Base-by-base conservation (phyloP, 1,139 yeast genomes). In the Blastobotrys indianensis region DNA sequence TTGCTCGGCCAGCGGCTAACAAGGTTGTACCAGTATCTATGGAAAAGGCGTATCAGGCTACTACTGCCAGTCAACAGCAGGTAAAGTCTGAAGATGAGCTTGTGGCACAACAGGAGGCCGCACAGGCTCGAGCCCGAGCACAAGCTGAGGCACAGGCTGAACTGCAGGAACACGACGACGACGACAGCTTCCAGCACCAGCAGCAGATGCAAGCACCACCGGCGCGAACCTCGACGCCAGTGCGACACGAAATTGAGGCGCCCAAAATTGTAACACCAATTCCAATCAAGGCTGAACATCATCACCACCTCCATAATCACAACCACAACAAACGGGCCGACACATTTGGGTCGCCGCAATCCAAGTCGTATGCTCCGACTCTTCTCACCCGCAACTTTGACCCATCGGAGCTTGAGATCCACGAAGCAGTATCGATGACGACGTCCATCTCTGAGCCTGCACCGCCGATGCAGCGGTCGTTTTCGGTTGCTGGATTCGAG, bases 391-490 rank as follows among this genome's bases (percentile, higher is more conserved):
- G 37, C 12, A 15, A 33, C n/a, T 12, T 13, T 33, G 16, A 13
- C 6, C 16, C 28, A 8, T 10, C n/a, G 4, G n/a, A 12, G 28
- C 28, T 25, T 3, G 4, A 25, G 12, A n/a, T 25, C 10, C 9
- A 30, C 23, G 35, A 23, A 20, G 25, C 25, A 4, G 25, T 20
- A 7, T 20, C 25, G 25, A 20, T 20, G 25, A 20, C 25, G 4
- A 7, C 25, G 25, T 20, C 25, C 29, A 7, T 16, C 7, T 11
- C 9, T 10, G 20, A 29, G 16, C 15, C 30, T 4, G 20, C 39
- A 15, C 47, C 49, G n/a, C 51, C 55, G 7, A 50, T 54, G 50
- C 47, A 51, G 37, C 49, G 59, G 12, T 52, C 58, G 1, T 55
- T 54, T 42, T 54, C 57, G 15, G 58, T 55, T 32, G 52, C 51